A percentile compares a stretch with the other conserved stretches of the same genome.
Evolutionary conservation across 768 basidiomycete species (phyloP).

Genomic region (Phylloporus arenicola): DNA sequence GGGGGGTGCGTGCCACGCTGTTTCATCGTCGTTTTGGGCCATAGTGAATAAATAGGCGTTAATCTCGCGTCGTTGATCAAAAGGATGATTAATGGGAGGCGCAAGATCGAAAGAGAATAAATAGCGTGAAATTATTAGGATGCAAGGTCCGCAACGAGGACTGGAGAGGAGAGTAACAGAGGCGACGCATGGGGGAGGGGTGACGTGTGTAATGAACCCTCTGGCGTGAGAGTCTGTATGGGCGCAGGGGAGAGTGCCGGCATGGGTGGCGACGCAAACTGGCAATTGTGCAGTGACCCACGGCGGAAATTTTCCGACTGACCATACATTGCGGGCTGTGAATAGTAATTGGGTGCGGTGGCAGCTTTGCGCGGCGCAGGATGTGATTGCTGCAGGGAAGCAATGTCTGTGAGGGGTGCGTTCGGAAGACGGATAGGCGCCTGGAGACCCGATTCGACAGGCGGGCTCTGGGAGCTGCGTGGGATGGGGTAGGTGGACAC

Average conservation of each 20-base stretch:
- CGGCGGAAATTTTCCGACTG: conserved; percentile 29
- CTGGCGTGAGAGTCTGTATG: conserved; percentile 24
- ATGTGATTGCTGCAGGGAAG: conserved; percentile 41
- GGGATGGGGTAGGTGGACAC: conserved; percentile 56
- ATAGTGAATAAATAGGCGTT: conserved; percentile 29
- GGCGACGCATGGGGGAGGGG: conserved; percentile 27
- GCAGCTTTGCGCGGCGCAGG: conserved; percentile 30
- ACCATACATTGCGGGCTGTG: conserved; percentile 25
- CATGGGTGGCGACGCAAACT: conserved; percentile 30
- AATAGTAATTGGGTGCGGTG: conserved; percentile 31
- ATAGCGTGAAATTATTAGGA: conserved; percentile 23
- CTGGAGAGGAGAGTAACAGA: conserved; percentile 19
- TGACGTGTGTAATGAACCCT: conserved; percentile 19
- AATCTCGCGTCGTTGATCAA: conserved; percentile 18
- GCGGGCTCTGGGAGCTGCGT: conserved; percentile 47
- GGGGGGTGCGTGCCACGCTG: conserved; percentile 16
- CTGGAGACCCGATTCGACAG: conserved; percentile 42
- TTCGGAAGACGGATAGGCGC: conserved; percentile 64
- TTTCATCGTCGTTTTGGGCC: conserved; percentile 26
- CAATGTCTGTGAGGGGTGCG: conserved; percentile 65
- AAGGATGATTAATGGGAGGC: conserved; percentile 7
- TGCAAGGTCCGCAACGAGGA: conserved; percentile 17
- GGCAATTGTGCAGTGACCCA: conserved; percentile 27
- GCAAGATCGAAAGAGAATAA: conserved; percentile 27
- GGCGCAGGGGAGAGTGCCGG: conserved; percentile 24